Percentiles rank a stretch among this genome's conserved stretches.
These are phyloP conservation scores for Punctularia strigosozonata DNA, from an alignment of 768 basidiomycete species.

Conservation along the genomic window DNA sequence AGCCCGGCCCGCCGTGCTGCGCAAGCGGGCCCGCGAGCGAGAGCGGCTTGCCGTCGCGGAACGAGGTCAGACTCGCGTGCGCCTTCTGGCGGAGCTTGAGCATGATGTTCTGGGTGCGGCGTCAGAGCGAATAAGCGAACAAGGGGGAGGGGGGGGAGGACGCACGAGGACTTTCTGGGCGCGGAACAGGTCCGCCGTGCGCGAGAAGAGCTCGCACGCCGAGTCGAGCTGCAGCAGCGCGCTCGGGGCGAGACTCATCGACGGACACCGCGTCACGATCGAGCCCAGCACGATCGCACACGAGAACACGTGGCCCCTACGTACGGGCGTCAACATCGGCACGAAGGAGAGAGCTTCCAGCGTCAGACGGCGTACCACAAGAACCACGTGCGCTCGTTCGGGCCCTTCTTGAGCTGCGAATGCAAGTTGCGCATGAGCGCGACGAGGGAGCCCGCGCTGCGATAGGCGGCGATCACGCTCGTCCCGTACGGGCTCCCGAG, in stretches of 20 bases:
- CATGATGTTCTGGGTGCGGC: conserved; percentile 47
- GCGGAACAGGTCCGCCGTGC: conserved; percentile 52
- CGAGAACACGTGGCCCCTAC: conserved; percentile 1
- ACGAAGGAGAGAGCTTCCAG: conserved; percentile 27
- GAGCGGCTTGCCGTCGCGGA: conserved; percentile 42
- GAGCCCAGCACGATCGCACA: conserved; percentile 54
- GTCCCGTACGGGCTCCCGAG: conserved; percentile 62
- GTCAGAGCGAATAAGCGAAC: neutral
- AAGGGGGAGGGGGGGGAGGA: neutral
- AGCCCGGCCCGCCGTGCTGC: conserved; percentile 20
- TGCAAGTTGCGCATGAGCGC: conserved; percentile 61
- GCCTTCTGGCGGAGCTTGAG: conserved; percentile 51
- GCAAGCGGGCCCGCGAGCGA: conserved; percentile 25
- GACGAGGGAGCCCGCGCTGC: conserved; percentile 60
- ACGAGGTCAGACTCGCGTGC: conserved; percentile 52
- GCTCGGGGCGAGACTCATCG: conserved; percentile 67
- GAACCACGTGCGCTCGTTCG: conserved; percentile 56
- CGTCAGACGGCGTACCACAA: conserved; percentile 44
- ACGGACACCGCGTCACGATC: conserved; percentile 68
- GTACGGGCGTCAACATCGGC: neutral
- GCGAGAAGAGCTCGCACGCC: conserved; percentile 64
- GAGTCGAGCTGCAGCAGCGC: conserved; percentile 65
- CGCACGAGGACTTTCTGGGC: conserved; percentile 55
- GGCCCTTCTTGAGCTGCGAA: conserved; percentile 48
- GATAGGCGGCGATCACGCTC: conserved; percentile 64